These are phyloP conservation scores for Neurospora sp. DNA, from an alignment of 495 filamentous ascomycete species.

Conservation along the genomic window DNA sequence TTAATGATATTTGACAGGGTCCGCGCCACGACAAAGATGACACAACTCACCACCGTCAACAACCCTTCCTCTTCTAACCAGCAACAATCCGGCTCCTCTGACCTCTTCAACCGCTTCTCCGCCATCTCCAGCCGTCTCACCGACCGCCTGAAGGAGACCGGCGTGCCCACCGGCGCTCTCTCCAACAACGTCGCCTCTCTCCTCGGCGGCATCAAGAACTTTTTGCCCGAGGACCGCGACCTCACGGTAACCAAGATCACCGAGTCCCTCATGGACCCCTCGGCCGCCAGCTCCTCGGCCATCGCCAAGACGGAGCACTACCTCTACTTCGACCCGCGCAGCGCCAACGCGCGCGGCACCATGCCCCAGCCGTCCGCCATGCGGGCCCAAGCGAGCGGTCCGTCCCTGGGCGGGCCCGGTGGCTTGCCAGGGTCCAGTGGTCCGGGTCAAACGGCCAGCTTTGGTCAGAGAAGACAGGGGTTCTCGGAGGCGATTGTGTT, in stretches of 20 bases:
- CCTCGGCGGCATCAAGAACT: constrained; percentile 98
- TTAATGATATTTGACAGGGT: constrained; percentile 50
- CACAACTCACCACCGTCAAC: constrained; percentile 79
- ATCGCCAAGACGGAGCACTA: constrained; percentile 97
- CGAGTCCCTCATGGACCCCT: constrained; percentile 96
- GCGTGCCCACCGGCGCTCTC: constrained; percentile 49
- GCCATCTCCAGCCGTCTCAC: constrained; percentile 84
- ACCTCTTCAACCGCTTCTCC: constrained; percentile 82
- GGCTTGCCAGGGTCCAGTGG: constrained; percentile 32
- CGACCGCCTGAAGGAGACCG: constrained; percentile 85
- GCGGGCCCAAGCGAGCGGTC: constrained; percentile 21
- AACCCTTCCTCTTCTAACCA: constrained; percentile 55
- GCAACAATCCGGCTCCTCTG: constrained; percentile 45
- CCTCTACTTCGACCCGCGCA: constrained; percentile 96
- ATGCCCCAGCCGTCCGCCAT: constrained; percentile 64
- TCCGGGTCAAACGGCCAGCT: constrained; percentile 70
- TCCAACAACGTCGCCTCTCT: constrained; percentile 80
- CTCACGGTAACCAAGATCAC: constrained; percentile 95
- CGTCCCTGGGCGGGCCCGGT: constrained; percentile 27
- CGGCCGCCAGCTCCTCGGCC: constrained; percentile 76
- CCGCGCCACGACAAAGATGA: constrained; percentile 94
- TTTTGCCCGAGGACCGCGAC: constrained; percentile 89
- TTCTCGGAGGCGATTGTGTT: constrained; percentile 96
- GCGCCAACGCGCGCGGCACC: constrained; percentile 84
- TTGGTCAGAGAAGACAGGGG: constrained; percentile 86